Conservation (phyloP, 2,329 filamentous ascomycete genomes). For the Exophiala oligosperma region DNA sequence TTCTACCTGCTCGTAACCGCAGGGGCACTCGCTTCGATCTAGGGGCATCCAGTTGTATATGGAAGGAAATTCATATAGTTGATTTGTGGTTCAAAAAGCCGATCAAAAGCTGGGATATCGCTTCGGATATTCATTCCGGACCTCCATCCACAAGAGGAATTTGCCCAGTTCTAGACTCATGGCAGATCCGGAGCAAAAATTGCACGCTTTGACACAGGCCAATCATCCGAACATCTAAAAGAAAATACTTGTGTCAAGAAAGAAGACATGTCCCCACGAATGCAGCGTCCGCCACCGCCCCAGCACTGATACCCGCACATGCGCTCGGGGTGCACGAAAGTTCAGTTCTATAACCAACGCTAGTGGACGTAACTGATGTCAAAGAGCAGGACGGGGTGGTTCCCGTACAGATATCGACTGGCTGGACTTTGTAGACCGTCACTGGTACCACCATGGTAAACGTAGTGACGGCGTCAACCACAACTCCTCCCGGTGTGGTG, state of each 20-base stretch:
- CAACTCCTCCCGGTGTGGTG: slow-evolving; percentile 6
- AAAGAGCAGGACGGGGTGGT: slow-evolving; percentile 15
- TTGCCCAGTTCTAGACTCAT: background rate
- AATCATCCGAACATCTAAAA: background rate
- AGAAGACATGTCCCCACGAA: slow-evolving; percentile 13
- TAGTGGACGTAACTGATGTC: slow-evolving; percentile 12
- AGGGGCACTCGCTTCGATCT: too few species aligned
- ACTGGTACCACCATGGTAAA: slow-evolving; percentile 16
- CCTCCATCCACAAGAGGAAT: too few species aligned
- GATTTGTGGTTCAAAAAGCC: too few species aligned
- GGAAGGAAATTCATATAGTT: too few species aligned
- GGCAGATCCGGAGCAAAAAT: background rate
- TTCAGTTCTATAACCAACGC: slow-evolving; percentile 14
- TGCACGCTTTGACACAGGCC: background rate
- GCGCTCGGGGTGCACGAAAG: slow-evolving; percentile 21
- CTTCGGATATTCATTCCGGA: too few species aligned
- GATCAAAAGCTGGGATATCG: too few species aligned
- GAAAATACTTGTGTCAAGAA: background rate
- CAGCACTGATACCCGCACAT: slow-evolving; percentile 16
- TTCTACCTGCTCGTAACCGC: background rate
- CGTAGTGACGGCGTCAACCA: slow-evolving; percentile 13
- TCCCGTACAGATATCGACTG: slow-evolving; percentile 18
- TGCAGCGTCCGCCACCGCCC: slow-evolving; percentile 12
- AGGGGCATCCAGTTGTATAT: too few species aligned
- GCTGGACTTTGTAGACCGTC: slow-evolving; percentile 19